Evolutionary conservation across 805 yeast genomes (phyloP), one percentile per base, ranked within the genome.

Genomic region (Pichia deserticola): DNA sequence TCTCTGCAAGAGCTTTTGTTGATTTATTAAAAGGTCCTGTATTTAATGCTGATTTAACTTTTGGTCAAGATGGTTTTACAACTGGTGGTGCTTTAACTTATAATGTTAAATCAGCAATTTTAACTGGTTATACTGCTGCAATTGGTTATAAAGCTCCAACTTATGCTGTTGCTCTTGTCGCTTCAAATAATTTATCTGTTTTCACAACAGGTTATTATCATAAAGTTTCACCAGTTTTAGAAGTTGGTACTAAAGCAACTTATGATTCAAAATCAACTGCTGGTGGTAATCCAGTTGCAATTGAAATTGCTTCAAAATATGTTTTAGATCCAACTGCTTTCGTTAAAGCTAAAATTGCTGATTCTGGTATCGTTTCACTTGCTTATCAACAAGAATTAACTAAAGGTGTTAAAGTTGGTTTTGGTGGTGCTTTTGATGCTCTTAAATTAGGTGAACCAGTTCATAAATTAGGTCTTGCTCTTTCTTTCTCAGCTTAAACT

Each of bases 51-150:
- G 97, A 93, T 73, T 79, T 89, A 68, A 83, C 96, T 57, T 81
- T 90, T 64, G 95, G 96, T 65, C 95, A 88, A 75, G 96, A 89
- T 63, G 97, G 97, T 63, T 84, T 89, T 80, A 82, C 95, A 60
- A 92, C 92, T 62, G 99, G 99, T 75, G 95, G 90, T 60, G 96
- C 93, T 76, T 82, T 92, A 68, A 93, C 96, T 63, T 93, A 93
- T 79, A 98, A 93, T 76, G 88, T 93, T 67, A 78, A 87, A 62
- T 79, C 86, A 60, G 98, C 97, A 66, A 79, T 88, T 72, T 84
- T 93, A 68, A 86, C 96, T 73, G 87, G 87, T 73, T 89, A 89
- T 82, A 83, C 97, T 53, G 85, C 90, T 55, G 96, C 95, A 62
- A 76, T 87, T 62, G 98, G 97, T 67, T 93, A 89, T 86, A 76